Percentiles rank a stretch among this genome's conserved stretches.
phyloP scores from a whole-genome alignment of 495 filamentous ascomycete genomes.

The Trichoderma parareesei region DNA sequence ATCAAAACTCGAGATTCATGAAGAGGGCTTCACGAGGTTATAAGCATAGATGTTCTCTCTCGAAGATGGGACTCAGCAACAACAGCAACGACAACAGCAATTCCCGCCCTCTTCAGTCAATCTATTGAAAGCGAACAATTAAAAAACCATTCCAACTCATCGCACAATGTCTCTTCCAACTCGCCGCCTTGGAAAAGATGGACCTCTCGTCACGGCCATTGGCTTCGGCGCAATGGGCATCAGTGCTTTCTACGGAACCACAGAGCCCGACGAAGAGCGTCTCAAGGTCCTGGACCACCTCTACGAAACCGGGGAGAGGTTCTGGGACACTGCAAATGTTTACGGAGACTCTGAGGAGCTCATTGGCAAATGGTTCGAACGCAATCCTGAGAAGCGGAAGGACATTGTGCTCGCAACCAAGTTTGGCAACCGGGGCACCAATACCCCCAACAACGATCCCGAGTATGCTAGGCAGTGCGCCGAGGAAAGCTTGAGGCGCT shows the following conservation, averaged over 20 bases:
- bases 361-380: constrained; percentile 47
- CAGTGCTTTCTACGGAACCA: constrained; percentile 33
- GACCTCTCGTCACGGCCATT: constrained; percentile 39
- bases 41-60: neutral
- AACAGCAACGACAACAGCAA: neutral
- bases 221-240: constrained; percentile 52
- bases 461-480: constrained; percentile 43
- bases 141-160: neutral
- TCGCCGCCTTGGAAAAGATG: neutral
- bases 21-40: neutral
- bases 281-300: constrained; percentile 38
- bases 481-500: constrained; percentile 42
- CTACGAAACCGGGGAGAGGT: constrained; percentile 33
- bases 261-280: constrained; percentile 27
- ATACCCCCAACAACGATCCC: constrained; percentile 25
- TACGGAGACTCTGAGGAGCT: constrained; percentile 47
- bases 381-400: constrained; percentile 35
- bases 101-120: too few species aligned
- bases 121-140: too few species aligned
- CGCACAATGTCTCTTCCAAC: neutral
- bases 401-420: constrained; percentile 53
- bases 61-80: neutral
- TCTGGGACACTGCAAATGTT: constrained; percentile 41
- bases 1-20: neutral
- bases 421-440: constrained; percentile 28